A percentile compares a stretch with the other conserved stretches of the same genome.
Conservation (phyloP, 441 rosid genomes). For the Sinapis alba region DNA sequence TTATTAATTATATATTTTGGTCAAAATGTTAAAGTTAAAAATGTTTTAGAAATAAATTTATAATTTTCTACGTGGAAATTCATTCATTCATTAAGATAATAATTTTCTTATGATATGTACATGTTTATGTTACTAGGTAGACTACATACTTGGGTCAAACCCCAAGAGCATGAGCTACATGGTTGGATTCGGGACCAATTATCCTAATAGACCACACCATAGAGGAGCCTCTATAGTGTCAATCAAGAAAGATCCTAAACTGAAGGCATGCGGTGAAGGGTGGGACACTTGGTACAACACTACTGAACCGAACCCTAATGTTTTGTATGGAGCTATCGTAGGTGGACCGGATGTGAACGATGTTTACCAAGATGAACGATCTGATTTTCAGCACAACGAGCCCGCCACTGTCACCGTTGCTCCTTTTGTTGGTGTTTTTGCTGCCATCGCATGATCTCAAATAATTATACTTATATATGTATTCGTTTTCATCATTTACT, state of each 20-base stretch:
- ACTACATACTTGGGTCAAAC: conserved; percentile 54
- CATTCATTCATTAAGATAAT: neutral
- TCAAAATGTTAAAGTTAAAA: neutral
- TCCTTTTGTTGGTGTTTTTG: conserved; percentile 56
- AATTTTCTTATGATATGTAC: neutral
- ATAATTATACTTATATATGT: neutral
- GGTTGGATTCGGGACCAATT: conserved; percentile 52
- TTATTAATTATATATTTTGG: neutral
- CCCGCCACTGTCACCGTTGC: conserved; percentile 44
- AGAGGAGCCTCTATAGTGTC: conserved; percentile 58
- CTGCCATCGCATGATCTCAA: conserved; percentile 42
- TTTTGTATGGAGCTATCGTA: conserved; percentile 53
- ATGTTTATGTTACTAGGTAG: conserved; percentile 40
- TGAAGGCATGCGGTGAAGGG: conserved; percentile 42
- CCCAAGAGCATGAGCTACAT: conserved; percentile 51
- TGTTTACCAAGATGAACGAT: conserved; percentile 39
- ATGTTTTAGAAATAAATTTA: neutral
- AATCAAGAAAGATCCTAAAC: conserved; percentile 34
- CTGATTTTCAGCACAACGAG: conserved; percentile 44
- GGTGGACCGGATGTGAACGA: conserved; percentile 59
- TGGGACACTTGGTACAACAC: conserved; percentile 37
- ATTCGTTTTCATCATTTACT: neutral
- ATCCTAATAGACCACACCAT: conserved; percentile 51
- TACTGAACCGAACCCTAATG: conserved; percentile 48
- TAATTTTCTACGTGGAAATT: neutral